Conservation (phyloP, 1,139 yeast genomes). For the Pichia kudriavzevii region DNA sequence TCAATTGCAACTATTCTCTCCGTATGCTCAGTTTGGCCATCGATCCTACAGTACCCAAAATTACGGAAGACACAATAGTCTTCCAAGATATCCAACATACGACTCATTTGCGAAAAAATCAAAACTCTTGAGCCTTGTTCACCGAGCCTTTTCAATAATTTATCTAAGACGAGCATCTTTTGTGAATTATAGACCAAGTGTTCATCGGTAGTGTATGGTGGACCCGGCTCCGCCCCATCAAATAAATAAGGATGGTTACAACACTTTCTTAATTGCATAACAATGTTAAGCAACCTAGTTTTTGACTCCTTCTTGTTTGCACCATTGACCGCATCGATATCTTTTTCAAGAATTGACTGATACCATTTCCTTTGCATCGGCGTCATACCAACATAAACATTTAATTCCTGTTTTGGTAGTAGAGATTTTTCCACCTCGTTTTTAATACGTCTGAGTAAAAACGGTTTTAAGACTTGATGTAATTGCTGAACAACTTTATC, state of each 20-base stretch:
- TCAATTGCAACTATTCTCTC: conserved; percentile 73
- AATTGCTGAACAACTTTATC: conserved; percentile 60
- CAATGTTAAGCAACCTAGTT: conserved; percentile 67
- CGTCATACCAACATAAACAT: conserved; percentile 65
- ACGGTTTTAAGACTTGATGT: conserved; percentile 80
- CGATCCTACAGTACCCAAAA: conserved; percentile 66
- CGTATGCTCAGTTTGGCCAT: conserved; percentile 73
- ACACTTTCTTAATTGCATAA: conserved; percentile 77
- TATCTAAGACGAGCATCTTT: conserved; percentile 66
- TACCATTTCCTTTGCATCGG: conserved; percentile 76
- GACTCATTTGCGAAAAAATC: conserved; percentile 76
- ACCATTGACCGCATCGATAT: conserved; percentile 78
- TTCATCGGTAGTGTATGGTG: conserved; percentile 78
- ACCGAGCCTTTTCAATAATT: conserved; percentile 52
- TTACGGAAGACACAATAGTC: conserved; percentile 68
- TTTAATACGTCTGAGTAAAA: conserved; percentile 65
- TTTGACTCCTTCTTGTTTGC: conserved; percentile 68
- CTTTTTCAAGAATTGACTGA: conserved; percentile 66
- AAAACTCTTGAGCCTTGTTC: conserved; percentile 68
- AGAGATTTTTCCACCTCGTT: conserved; percentile 74
- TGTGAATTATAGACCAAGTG: conserved; percentile 68
- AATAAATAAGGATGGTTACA: conserved; percentile 79
- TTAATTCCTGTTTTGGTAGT: conserved; percentile 66
- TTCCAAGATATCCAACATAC: conserved; percentile 71
- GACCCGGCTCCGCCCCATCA: conserved; percentile 87